Percentiles rank a stretch among this genome's conserved stretches.
These are phyloP conservation scores for Lophiostoma macrostomum DNA, from an alignment of 495 filamentous ascomycete genomes.

Conservation along the genomic window DNA sequence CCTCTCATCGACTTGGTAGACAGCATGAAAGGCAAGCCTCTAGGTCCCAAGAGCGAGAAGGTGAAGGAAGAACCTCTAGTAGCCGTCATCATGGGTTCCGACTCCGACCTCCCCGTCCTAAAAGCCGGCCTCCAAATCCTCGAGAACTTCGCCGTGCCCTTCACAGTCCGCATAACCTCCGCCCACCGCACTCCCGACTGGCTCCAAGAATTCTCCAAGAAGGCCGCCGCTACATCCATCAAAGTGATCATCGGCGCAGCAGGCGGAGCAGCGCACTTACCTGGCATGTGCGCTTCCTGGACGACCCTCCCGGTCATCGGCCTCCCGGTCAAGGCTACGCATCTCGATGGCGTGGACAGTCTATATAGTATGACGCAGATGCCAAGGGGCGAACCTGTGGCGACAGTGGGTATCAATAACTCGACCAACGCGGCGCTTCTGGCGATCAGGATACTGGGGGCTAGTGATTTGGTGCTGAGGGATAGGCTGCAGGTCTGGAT, in stretches of 20 bases:
- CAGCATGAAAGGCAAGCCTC: conserved; percentile 24
- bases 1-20: conserved; percentile 41
- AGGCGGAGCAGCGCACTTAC: conserved; percentile 86
- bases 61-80: conserved; percentile 55
- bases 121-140: conserved; percentile 74
- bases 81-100: conserved; percentile 90
- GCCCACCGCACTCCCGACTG: conserved; percentile 85
- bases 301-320: conserved; percentile 91
- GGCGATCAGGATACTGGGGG: conserved; percentile 79
- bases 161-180: conserved; percentile 79
- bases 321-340: conserved; percentile 82
- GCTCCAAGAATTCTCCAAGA: conserved; percentile 73
- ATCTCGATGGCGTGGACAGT: conserved; percentile 85
- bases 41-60: neutral
- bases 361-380: conserved; percentile 90
- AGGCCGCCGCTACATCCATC: conserved; percentile 65
- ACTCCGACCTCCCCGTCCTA: conserved; percentile 82
- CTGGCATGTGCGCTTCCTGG: conserved; percentile 85
- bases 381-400: conserved; percentile 69
- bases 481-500: conserved; percentile 66
- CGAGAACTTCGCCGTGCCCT: conserved; percentile 69
- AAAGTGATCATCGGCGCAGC: conserved; percentile 94
- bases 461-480: conserved; percentile 57
- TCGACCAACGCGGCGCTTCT: conserved; percentile 86
- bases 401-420: conserved; percentile 91